Base-by-base conservation (phyloP, 2,329 filamentous ascomycete species). In the Colletotrichum sp. region DNA sequence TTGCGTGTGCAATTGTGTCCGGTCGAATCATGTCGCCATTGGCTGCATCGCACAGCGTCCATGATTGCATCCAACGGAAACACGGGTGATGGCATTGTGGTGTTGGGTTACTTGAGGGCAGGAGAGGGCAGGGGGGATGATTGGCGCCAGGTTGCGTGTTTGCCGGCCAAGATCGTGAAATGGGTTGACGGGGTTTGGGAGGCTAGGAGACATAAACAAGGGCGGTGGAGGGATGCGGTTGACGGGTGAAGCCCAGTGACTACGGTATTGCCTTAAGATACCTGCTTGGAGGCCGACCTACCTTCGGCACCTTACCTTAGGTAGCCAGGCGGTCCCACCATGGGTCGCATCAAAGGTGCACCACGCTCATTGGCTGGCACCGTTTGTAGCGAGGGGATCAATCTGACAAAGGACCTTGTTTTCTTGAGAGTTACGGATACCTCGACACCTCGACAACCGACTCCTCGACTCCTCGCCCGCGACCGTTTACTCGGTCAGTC, bases 111-210 rank as follows among this genome's bases (percentile, higher is more conserved):
- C 32, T 58, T 30, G 38, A 69, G 34, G 21, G 58, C 58, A 36
- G 28, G 48, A 64, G 61, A 30, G 60, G n/a, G 43, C 70, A 66
- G 36, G 48, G 69, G 21, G 24, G 13, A 5, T 76, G 73, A 76
- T 73, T 69, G 73, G 73, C 58, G 32, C 64, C 58, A 68, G 64
- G 70, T 76, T 76, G 73, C 70, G 73, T 73, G 70, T 76, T 72
- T 73, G 65, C 70, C 58, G 58, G 70, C 73, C 73, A 32, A 58
- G 73, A 76, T 65, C 64, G 64, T 73, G 73, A 68, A 66, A 73
- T 76, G 58, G 26, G 43, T 75, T 60, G 43, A 64, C 34, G 64
- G 26, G 36, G 26, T 36, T 30, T 26, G 56, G 18, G 70, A 73
- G 70, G 70, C 48, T 73, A 58, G 73, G 64, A 58, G 34, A 16